Conservation (phyloP, 305 asterid genomes). For the Coffea humblotiana region DNA sequence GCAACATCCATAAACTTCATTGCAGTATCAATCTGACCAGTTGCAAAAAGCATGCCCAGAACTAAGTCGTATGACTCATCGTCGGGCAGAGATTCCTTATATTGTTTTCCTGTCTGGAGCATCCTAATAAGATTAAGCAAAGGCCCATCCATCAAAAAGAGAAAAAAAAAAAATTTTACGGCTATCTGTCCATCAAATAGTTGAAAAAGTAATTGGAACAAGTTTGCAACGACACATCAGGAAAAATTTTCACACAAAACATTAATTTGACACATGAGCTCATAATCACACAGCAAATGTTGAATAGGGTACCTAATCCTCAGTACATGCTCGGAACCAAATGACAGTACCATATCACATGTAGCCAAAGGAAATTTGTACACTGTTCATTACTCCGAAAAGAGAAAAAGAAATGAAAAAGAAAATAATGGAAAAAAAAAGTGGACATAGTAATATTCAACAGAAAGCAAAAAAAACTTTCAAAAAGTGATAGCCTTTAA, state of each 20-base stretch:
- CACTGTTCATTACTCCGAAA: neutral
- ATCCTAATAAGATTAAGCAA: constrained; percentile 57
- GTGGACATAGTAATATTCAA: neutral
- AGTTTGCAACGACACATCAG: constrained; percentile 1
- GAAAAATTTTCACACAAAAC: constrained; percentile 7
- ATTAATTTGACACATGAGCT: neutral
- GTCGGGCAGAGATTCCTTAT: constrained; percentile 70
- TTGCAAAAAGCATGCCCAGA: constrained; percentile 54
- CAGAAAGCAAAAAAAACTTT: neutral
- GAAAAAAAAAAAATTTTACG: no score
- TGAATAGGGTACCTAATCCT: neutral
- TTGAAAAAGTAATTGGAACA: constrained; percentile 20
- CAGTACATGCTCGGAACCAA: neutral
- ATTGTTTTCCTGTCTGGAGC: constrained; percentile 56
- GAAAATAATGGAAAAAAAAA: neutral
- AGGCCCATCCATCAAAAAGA: constrained; percentile 23
- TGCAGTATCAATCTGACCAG: constrained; percentile 53
- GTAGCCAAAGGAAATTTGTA: neutral
- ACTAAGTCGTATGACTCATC: constrained; percentile 71
- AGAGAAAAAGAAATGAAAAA: neutral
- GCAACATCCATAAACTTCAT: constrained; percentile 56
- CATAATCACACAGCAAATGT: neutral
- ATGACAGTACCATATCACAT: neutral
- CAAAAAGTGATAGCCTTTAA: neutral
- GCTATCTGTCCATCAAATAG: neutral